Base-by-base conservation (phyloP, 2,329 filamentous ascomycete genomes). In the Epichloe gansuensis region DNA sequence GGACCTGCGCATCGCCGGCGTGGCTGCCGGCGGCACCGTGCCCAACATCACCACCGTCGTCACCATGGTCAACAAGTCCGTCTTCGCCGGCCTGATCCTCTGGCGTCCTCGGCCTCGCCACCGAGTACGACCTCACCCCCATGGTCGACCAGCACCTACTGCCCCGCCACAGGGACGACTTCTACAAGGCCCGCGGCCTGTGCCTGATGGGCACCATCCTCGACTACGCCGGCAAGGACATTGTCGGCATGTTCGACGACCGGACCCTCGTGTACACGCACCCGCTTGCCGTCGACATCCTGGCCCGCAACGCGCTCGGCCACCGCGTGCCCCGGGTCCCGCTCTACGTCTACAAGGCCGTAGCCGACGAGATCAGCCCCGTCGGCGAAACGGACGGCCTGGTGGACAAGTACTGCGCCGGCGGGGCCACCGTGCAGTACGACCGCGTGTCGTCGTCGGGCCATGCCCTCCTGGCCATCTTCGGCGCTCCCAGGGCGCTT, bases 221-320 rank as follows among this genome's bases (percentile, higher is more conserved):
- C 2, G 57, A 55, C 11, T 75, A 65, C 51, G 55, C 55, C 2
- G 56, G 60, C 44, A 58, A 71, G 42, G 62, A 74, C 56, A 65
- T 75, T 3, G 61, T 61, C 11, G 39, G 41, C 17, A 75, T 74
- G 62, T 74, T 76, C 54, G 61, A 64, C 23, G 61, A 67, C 46
- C n/a, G 28, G 7, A 13, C 11, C 15, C 21, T 41, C 7, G 23
- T 47, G n/a, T 47, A 42, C 6, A 28, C 43, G 7, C 38, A 51
- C 37, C 43, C 43, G 1, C 1, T 35, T 7, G 44, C 35, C 15
- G 25, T 43, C 8, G 41, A 28, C 21, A 23, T 53, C 12, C 6
- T 39, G 12, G 4, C 3, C 15, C 41, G 44, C 13, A 53, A 53
- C 25, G 31, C 3, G 17, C 51, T 49, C 3, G 51, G 51, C 5